phyloP scores from a whole-genome alignment of 257 asterid genomes.

The Primulina huaijiensis region DNA sequence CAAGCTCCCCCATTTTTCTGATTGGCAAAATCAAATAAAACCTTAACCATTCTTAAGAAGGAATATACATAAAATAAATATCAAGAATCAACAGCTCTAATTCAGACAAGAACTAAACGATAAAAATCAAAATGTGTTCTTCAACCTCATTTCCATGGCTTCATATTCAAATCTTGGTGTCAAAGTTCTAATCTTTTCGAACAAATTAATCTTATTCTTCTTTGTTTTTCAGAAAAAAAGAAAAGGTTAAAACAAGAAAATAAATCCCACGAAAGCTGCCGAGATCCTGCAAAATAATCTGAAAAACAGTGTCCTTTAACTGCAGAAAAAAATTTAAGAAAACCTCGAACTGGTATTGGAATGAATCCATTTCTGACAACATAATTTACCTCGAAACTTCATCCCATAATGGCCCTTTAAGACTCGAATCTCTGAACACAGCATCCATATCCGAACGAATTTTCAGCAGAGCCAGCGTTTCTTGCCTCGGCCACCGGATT shows the following conservation, averaged over 20 bases:
- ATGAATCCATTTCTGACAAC: neutral
- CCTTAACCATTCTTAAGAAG: too few relatives aligned
- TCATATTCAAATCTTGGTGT: too few relatives aligned
- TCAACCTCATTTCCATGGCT: too few relatives aligned
- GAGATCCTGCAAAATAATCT: neutral
- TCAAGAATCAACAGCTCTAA: too few relatives aligned
- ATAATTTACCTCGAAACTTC: constrained; percentile 38
- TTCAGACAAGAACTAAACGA: too few relatives aligned
- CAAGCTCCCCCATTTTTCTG: constrained; percentile 37
- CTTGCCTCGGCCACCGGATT: constrained; percentile 46
- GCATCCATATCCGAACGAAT: constrained; percentile 45
- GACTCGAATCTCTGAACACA: constrained; percentile 41
- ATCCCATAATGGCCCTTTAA: constrained; percentile 43
- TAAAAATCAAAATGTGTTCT: too few relatives aligned
- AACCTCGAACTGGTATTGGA: neutral
- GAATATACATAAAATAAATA: neutral
- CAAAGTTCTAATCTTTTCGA: neutral
- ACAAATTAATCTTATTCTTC: too few relatives aligned
- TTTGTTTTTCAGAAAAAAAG: too few relatives aligned
- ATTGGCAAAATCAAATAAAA: neutral
- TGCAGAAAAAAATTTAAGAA: neutral
- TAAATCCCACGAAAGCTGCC: neutral
- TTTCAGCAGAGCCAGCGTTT: constrained; percentile 37
- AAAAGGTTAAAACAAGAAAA: neutral
- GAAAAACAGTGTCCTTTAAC: neutral